Percentiles rank a stretch among this genome's conserved stretches.
Conservation (phyloP, 805 yeast genomes). For the Clavispora fructus region DNA sequence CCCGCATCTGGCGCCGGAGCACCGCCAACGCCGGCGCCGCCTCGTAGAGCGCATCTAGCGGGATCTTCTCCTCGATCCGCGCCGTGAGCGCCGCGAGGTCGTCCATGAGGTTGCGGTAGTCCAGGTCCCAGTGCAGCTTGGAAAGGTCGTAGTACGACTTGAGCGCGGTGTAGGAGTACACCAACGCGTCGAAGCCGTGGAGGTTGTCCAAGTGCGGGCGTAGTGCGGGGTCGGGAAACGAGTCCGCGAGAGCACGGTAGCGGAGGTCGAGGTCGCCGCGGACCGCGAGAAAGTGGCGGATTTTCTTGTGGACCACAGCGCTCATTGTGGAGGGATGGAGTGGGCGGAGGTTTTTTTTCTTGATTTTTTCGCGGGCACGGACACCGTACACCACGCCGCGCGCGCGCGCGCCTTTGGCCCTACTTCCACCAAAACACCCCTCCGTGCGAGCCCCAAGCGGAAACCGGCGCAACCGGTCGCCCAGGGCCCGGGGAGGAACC, state of each 20-base stretch:
- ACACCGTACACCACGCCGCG: no score
- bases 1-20: conserved; percentile 23
- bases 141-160: conserved; percentile 21
- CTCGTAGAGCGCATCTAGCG: conserved; percentile 17
- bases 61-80: conserved; percentile 19
- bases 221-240: neutral
- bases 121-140: conserved; percentile 11
- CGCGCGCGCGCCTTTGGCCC: no score
- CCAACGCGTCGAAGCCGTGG: conserved; percentile 22
- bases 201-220: conserved; percentile 13
- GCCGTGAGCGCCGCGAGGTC: conserved; percentile 13
- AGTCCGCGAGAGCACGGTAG: conserved; percentile 1
- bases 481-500: no score
- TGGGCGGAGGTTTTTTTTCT: conserved; percentile 1
- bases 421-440: no score
- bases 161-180: conserved; percentile 20
- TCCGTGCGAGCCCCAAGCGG: no score
- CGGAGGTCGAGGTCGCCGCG: conserved; percentile 5
- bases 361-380: conserved; percentile 1
- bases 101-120: conserved; percentile 13
- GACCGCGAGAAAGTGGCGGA: conserved; percentile 7
- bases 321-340: conserved; percentile 11
- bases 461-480: no score
- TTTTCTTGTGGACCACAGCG: conserved; percentile 8
- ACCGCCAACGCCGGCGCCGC: conserved; percentile 20